phyloP scores from a whole-genome alignment of 106 monocot species.

The Dendrobium officinale region DNA sequence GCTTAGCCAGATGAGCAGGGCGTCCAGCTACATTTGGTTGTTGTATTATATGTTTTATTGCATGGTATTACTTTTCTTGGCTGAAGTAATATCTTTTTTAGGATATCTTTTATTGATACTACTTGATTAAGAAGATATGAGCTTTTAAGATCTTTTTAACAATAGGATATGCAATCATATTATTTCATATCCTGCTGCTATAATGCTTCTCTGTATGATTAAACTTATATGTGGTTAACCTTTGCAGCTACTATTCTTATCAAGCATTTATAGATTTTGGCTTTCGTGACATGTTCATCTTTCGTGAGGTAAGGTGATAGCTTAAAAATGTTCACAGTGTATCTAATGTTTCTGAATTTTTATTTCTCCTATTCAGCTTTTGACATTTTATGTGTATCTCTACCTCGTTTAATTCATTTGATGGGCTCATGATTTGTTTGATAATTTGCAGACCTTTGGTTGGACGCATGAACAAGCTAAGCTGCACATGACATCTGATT shows the following conservation, averaged over 20 bases:
- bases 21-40: too few species aligned
- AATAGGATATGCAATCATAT: not conserved
- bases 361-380: not conserved
- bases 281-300: constrained; percentile 77
- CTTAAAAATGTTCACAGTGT: not conserved
- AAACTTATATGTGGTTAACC: not conserved
- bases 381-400: not conserved
- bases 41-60: too few species aligned
- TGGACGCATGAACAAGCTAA: constrained; percentile 93
- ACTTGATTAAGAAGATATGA: too few species aligned
- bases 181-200: not conserved
- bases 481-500: constrained; percentile 85
- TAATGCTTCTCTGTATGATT: not conserved
- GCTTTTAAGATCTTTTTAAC: too few species aligned
- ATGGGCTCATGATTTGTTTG: not conserved
- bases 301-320: constrained; percentile 69
- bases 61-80: too few species aligned
- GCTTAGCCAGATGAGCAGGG: too few species aligned
- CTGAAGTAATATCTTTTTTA: too few species aligned
- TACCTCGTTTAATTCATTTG: not conserved
- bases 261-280: constrained; percentile 84
- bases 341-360: not conserved
- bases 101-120: too few species aligned
- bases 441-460: constrained; percentile 66
- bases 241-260: constrained; percentile 89